Percentiles rank a stretch among this genome's conserved stretches.
These are phyloP conservation scores for Blastobotrys terrestris DNA, from an alignment of 805 yeast genomes.

Conservation along the genomic window DNA sequence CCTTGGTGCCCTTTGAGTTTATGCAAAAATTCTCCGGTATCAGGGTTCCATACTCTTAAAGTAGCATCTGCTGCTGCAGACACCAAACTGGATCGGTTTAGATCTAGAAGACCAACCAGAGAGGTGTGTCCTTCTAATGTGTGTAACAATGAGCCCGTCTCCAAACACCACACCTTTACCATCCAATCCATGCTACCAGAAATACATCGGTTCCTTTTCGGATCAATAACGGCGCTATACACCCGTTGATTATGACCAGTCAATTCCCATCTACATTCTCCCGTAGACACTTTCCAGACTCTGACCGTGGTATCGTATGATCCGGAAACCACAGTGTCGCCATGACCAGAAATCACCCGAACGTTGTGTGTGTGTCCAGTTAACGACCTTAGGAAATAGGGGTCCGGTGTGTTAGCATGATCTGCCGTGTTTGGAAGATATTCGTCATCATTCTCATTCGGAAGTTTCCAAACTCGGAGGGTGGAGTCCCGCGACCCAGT, in stretches of 20 bases:
- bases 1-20: conserved; percentile 70
- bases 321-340: conserved; percentile 78
- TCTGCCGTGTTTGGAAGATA: conserved; percentile 6
- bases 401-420: conserved; percentile 33
- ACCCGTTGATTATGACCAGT: conserved; percentile 84
- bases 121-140: conserved; percentile 84
- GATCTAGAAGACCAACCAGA: conserved; percentile 78
- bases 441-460: conserved; percentile 39
- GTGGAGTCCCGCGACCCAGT: conserved; percentile 88
- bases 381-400: conserved; percentile 61
- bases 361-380: conserved; percentile 77
- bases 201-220: conserved; percentile 68
- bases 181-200: conserved; percentile 90
- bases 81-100: conserved; percentile 69
- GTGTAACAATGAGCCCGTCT: conserved; percentile 61
- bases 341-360: conserved; percentile 81
- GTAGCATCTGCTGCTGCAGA: conserved; percentile 97
- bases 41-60: conserved; percentile 88
- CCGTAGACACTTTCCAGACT: conserved; percentile 83
- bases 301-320: conserved; percentile 86
- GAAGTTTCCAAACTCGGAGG: conserved; percentile 78
- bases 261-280: conserved; percentile 64
- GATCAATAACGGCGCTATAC: conserved; percentile 81
- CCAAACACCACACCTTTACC: conserved; percentile 84
- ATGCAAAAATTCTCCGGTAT: conserved; percentile 56